Conservation (phyloP, 192 early-diverging fungal genomes). For the Glomus cerebriforme region DNA sequence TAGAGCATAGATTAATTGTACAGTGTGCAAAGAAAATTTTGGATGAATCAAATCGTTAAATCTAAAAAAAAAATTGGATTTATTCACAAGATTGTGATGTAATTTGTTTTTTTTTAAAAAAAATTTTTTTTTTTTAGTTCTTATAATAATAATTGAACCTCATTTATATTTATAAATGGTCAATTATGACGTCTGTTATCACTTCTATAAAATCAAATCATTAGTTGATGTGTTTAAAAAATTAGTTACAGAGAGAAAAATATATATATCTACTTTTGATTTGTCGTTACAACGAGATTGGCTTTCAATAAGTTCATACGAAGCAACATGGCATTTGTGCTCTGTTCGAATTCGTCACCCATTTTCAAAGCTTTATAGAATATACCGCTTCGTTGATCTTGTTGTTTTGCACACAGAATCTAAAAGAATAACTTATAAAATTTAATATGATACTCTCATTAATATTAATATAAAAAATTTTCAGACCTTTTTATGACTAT, state of each 20-base stretch:
- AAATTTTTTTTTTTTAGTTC: no score
- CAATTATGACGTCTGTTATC: background rate
- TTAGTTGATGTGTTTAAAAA: background rate
- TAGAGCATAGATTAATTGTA: constrained; percentile 89
- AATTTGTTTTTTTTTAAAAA: no score
- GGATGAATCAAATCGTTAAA: constrained; percentile 36
- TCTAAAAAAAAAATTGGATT: background rate
- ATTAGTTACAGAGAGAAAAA: background rate
- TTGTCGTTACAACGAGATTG: constrained; percentile 44
- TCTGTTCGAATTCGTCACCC: constrained; percentile 68
- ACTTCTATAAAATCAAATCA: background rate
- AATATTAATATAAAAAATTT: background rate
- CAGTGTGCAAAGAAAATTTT: constrained; percentile 64
- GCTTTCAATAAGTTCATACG: constrained; percentile 65
- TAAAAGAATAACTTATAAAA: constrained; percentile 30
- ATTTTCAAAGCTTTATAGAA: constrained; percentile 68
- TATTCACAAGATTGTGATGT: background rate
- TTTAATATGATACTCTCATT: no score
- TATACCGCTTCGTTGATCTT: constrained; percentile 66
- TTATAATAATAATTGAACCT: no score
- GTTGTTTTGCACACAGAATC: constrained; percentile 69
- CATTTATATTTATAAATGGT: background rate
- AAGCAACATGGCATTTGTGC: constrained; percentile 61
- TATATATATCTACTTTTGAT: constrained; percentile 7
- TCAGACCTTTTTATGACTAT: constrained; percentile 84